Percentiles rank a stretch among this genome's conserved stretches.
Conservation (phyloP, 345 rosid species). For the Odontarrhena argentea region DNA sequence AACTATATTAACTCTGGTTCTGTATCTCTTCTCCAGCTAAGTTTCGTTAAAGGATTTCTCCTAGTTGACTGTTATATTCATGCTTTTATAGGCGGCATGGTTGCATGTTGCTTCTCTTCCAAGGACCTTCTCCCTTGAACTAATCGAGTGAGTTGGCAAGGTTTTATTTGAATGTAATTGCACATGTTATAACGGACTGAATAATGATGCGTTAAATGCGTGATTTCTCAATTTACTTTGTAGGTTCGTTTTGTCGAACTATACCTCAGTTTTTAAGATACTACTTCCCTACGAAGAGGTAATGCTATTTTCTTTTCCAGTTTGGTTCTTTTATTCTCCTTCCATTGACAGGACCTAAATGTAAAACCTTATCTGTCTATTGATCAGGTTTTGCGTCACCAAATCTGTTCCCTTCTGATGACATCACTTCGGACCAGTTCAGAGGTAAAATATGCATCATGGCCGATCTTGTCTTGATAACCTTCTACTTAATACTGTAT, state of each 20-base stretch:
- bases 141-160: slow-evolving; percentile 79
- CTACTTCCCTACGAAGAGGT: slow-evolving; percentile 87
- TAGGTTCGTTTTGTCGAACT: slow-evolving; percentile 92
- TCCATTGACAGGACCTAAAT: slow-evolving; percentile 21
- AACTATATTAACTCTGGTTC: slow-evolving; percentile 29
- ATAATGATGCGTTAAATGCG: slow-evolving; percentile 23
- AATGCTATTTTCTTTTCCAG: slow-evolving; percentile 25
- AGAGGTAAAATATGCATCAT: slow-evolving; percentile 59
- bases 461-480: slow-evolving; percentile 17
- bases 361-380: slow-evolving; percentile 40
- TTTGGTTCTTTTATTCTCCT: slow-evolving; percentile 19
- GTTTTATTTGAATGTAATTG: slow-evolving; percentile 20
- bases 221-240: slow-evolving; percentile 32
- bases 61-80: slow-evolving; percentile 28
- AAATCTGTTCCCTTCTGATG: slow-evolving; percentile 96
- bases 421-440: slow-evolving; percentile 90
- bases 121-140: slow-evolving; percentile 83
- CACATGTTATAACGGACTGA: slow-evolving; percentile 17
- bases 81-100: slow-evolving; percentile 76
- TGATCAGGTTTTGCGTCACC: slow-evolving; percentile 84
- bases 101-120: slow-evolving; percentile 75
- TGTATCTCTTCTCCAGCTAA: slow-evolving; percentile 23
- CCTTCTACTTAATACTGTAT: slow-evolving; percentile 14
- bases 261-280: slow-evolving; percentile 73
- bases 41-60: slow-evolving; percentile 6